These are phyloP conservation scores for Aciculosporium take DNA, from an alignment of 2,329 filamentous ascomycete species.

Conservation along the genomic window DNA sequence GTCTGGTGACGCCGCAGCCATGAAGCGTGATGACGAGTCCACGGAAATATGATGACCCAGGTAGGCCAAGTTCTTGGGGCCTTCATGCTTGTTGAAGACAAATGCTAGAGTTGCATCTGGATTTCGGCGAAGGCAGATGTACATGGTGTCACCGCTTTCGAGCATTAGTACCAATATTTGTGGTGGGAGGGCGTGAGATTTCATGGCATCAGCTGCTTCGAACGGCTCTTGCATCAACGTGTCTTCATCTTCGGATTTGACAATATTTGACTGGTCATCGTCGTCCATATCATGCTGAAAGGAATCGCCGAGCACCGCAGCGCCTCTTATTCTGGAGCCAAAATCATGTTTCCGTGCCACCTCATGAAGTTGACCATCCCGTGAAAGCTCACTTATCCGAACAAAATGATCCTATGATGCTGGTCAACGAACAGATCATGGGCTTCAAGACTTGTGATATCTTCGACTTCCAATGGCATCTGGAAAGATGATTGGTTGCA, in stretches of 20 bases:
- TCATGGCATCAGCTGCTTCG: slow-evolving; percentile 4
- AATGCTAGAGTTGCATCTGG: slow-evolving; percentile 41
- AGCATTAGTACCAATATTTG: slow-evolving; percentile 69
- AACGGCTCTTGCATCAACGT: slow-evolving; percentile 21
- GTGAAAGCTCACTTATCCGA: slow-evolving; percentile 61
- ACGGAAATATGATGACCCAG: slow-evolving; percentile 56
- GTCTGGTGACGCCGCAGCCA: slow-evolving; percentile 58
- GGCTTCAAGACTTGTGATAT: neutral
- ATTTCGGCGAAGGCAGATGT: slow-evolving; percentile 50
- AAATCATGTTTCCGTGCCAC: slow-evolving; percentile 72
- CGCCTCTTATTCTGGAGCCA: slow-evolving; percentile 62
- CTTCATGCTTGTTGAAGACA: slow-evolving; percentile 40
- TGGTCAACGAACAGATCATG: neutral
- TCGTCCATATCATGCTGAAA: slow-evolving; percentile 24
- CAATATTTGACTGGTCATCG: slow-evolving; percentile 12
- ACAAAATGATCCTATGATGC: slow-evolving; percentile 54
- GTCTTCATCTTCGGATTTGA: slow-evolving; percentile 28
- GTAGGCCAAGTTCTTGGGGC: slow-evolving; percentile 43
- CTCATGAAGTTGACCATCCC: slow-evolving; percentile 56
- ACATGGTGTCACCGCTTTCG: slow-evolving; percentile 58
- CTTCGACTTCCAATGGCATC: neutral
- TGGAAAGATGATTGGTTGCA: neutral
- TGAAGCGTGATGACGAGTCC: slow-evolving; percentile 57
- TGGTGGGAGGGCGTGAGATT: slow-evolving; percentile 41
- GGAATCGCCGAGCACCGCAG: slow-evolving; percentile 54